Conservation (phyloP, 176 grass and related monocot genomes). For the Luzula sylvatica region DNA sequence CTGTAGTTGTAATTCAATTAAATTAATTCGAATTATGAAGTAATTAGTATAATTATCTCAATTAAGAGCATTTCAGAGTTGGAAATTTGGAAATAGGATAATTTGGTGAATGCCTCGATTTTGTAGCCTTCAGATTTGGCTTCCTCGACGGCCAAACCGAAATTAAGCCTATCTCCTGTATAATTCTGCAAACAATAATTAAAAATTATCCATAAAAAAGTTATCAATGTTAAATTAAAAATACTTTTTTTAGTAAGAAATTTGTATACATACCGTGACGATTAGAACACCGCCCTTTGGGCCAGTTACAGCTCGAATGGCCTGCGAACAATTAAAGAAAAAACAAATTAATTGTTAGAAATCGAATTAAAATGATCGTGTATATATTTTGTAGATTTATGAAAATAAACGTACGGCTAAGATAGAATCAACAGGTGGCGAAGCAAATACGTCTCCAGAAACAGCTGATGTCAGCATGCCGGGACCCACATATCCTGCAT, state of each 20-base stretch:
- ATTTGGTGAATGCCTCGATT: slow-evolving; percentile 30
- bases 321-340: slow-evolving; percentile 21
- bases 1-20: slow-evolving; percentile 19
- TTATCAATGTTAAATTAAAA: slow-evolving; percentile 5
- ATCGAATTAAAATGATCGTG: not conserved
- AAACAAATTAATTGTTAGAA: not conserved
- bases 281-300: slow-evolving; percentile 37
- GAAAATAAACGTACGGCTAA: slow-evolving; percentile 25
- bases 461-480: slow-evolving; percentile 64
- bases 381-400: slow-evolving; percentile 3
- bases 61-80: not conserved
- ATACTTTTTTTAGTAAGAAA: not conserved
- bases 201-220: not conserved
- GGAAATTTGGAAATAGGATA: not conserved
- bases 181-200: slow-evolving; percentile 33
- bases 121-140: slow-evolving; percentile 51
- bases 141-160: slow-evolving; percentile 51
- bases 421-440: slow-evolving; percentile 35
- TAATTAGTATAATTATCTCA: slow-evolving; percentile 10
- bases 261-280: slow-evolving; percentile 27
- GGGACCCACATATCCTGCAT: slow-evolving; percentile 40
- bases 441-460: slow-evolving; percentile 37
- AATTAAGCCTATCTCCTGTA: slow-evolving; percentile 51
- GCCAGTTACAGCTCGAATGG: slow-evolving; percentile 42
- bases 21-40: slow-evolving; percentile 10